Evolutionary conservation across 495 filamentous ascomycete species (phyloP), one percentile per base, ranked within the genome.

Genomic region (Trypethelium eluteriae): DNA sequence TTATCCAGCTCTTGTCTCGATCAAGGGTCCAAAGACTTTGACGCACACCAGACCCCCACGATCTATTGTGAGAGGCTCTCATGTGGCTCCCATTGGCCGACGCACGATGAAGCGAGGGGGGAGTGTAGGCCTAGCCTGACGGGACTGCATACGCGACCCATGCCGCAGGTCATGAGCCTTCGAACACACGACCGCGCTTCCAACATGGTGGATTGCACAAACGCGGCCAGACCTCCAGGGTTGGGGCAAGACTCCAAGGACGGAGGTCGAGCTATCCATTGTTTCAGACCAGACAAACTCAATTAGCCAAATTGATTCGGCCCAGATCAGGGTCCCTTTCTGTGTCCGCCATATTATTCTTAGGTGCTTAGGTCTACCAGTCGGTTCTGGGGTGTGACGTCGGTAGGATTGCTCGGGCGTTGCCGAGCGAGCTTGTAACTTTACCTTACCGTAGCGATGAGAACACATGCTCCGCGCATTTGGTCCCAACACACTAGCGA

Each of bases 171-270:
- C 53, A 59, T 59, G 53, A 59, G 53, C 25, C 25, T 59, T 59
- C 32, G 53, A 59, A 9, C 53, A 59, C 53, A 59, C 53, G 53
- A 59, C 53, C 53, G 53, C 53, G 53, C 53, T n/a, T 59, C 25
- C 53, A 59, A 59, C 53, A 59, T 59, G 53, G 53, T 59, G 53
- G 53, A 59, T 59, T 59, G 53, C 53, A 59, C 53, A 59, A 59
- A 53, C 2, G 5, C 7, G 53, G 53, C 53, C 53, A 59, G 53
- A 59, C 53, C 53, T n/a, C 6, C 10, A 34, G 18, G 25, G 18
- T n/a, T 59, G 53, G 25, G 6, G 53, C 5, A 10, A 9, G 53
- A 36, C 18, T 7, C 10, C 5, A 32, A 59, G 53, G 25, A 18
- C 36, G 53, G 36, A 59, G 36, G 25, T 59, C 7, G 5, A 59